These are phyloP conservation scores for Trypanosoma cruzi DNA, from an alignment of 208 protist species.

Conservation along the genomic window DNA sequence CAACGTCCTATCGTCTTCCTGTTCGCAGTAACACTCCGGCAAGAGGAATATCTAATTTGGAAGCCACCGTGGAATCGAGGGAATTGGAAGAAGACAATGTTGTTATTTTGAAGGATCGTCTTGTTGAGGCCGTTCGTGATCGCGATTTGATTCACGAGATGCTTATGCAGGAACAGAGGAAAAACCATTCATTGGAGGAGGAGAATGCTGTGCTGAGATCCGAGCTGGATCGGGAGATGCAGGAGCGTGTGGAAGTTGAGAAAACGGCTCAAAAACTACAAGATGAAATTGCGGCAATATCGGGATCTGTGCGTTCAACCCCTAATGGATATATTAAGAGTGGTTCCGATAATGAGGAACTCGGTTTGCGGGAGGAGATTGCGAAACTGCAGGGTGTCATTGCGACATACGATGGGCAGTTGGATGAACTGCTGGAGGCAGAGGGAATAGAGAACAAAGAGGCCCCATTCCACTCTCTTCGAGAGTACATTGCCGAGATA, in stretches of 20 bases:
- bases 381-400: slow-evolving; percentile 3
- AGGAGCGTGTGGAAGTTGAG: slow-evolving; percentile 14
- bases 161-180: slow-evolving; percentile 19
- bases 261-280: slow-evolving; percentile 15
- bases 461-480: slow-evolving; percentile 5
- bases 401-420: slow-evolving; percentile 13
- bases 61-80: neutral
- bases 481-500: slow-evolving; percentile 1
- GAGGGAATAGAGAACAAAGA: slow-evolving; percentile 3
- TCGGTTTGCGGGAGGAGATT: neutral
- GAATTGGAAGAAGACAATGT: slow-evolving; percentile 17
- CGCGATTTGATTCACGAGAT: slow-evolving; percentile 25
- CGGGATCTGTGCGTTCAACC: slow-evolving; percentile 1
- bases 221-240: slow-evolving; percentile 5
- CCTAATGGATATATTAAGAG: neutral
- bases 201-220: neutral
- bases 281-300: slow-evolving; percentile 6
- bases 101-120: slow-evolving; percentile 23
- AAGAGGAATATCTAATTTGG: neutral
- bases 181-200: slow-evolving; percentile 5
- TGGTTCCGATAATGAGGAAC: neutral
- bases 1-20: neutral
- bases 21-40: neutral
- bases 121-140: slow-evolving; percentile 24
- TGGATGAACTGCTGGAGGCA: slow-evolving; percentile 16